Base-by-base conservation (phyloP, 441 rosid species). In the Corymbia citriodora region DNA sequence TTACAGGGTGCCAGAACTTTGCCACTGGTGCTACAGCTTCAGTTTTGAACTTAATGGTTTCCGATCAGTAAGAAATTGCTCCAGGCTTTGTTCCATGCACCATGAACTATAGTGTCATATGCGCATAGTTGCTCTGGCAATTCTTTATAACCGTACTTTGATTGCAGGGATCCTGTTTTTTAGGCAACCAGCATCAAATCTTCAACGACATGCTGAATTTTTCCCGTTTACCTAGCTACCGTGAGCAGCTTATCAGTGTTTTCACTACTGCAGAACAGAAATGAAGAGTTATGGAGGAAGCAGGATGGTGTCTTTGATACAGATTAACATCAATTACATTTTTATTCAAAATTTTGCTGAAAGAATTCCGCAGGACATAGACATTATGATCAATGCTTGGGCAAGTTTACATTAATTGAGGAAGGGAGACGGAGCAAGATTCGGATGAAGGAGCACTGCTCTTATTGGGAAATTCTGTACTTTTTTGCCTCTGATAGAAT, bases 361-460 rank as follows among this genome's bases (percentile, higher is more conserved):
- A 25, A 79, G 85, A 79, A 79, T 45, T 79, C n/a, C 11, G 3
- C n/a, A 45, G 85, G 85, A 79, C n/a, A 40, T 45, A 45, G 85
- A 79, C 18, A 79, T 79, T 45, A 45, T 11, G 52, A 79, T 25
- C 53, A 6, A 45, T 79, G 18, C 85, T 74, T 45, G 52, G 85
- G 52, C n/a, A 7, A 79, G 18, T 45, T 52, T 45, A 79, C 85
- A 45, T 79, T 79, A 79, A 79, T 45, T 25, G 85, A 23, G 90
- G 86, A 92, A 68, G 87, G 31, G 87, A 3, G 92, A 89, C 10
- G 92, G 89, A 79, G 94, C 40, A 89, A 95, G 93, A 33, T 90
- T 92, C 63, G 96, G 96, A 52, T 90, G 92, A 63, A 95, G 89
- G 36, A 95, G 89, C 79, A 94, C 88, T 59, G 94, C 95, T 91